Conservation (phyloP, 306 rosid genomes). For the Vicia faba region DNA sequence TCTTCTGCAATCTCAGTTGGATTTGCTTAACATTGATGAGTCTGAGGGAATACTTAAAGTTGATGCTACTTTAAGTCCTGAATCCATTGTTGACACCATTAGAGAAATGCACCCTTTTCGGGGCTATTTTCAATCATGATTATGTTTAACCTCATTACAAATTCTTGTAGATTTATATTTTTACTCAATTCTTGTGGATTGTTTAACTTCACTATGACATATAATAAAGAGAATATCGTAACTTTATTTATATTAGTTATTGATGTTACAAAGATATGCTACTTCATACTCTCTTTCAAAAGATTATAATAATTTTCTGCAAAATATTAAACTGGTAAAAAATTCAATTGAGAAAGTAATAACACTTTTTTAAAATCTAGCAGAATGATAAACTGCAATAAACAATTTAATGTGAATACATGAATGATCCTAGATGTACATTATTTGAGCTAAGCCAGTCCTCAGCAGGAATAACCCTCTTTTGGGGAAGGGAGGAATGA, state of each 20-base stretch:
- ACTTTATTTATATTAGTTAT: neutral
- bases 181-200: neutral
- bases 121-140: conserved; percentile 24
- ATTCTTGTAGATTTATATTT: no score
- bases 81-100: conserved; percentile 44
- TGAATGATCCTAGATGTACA: conserved; percentile 26
- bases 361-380: conserved; percentile 20
- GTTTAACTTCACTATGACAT: neutral
- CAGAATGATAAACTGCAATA: conserved; percentile 14
- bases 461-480: conserved; percentile 1
- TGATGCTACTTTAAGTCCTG: conserved; percentile 61
- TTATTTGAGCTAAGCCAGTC: conserved; percentile 11
- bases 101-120: conserved; percentile 16
- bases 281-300: neutral
- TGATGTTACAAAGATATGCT: neutral
- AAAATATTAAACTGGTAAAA: neutral
- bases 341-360: conserved; percentile 6
- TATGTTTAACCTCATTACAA: neutral
- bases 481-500: conserved; percentile 6
- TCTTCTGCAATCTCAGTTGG: conserved; percentile 78
- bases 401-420: conserved; percentile 15
- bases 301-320: neutral
- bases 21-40: conserved; percentile 68
- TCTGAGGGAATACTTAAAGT: conserved; percentile 61
- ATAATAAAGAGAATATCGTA: neutral